A percentile compares a stretch with the other conserved stretches of the same genome.
Conservation (phyloP, 257 asterid genomes). For the Solanum appendiculatum region DNA sequence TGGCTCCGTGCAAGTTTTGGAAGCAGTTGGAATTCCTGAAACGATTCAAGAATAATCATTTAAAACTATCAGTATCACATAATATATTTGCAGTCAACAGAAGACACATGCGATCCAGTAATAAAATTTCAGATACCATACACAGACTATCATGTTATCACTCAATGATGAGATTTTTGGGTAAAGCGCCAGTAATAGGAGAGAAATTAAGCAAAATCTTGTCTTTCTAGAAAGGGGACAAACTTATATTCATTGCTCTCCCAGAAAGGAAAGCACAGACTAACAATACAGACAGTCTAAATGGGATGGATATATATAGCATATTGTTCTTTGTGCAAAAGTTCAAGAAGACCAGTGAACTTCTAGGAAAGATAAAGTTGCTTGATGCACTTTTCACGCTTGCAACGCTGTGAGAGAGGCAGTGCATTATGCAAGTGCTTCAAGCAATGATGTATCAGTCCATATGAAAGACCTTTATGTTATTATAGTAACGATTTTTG, state of each 20-base stretch:
- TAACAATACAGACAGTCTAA: background rate
- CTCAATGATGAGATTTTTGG: background rate
- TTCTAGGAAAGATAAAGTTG: background rate
- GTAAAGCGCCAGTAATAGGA: background rate
- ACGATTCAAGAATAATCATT: background rate
- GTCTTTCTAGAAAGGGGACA: background rate
- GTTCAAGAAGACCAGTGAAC: background rate
- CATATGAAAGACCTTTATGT: background rate
- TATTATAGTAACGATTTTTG: background rate
- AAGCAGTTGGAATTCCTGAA: constrained; percentile 77
- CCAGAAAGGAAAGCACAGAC: background rate
- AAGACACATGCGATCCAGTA: background rate
- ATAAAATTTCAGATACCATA: background rate
- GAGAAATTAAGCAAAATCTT: background rate
- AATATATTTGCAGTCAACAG: background rate
- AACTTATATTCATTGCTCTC: background rate
- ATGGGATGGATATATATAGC: background rate
- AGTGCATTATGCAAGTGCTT: background rate
- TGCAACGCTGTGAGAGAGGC: background rate
- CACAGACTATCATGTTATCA: background rate
- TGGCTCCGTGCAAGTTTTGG: constrained; percentile 82
- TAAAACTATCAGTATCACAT: background rate
- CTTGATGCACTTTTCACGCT: background rate
- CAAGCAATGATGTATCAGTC: background rate
- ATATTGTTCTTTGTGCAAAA: background rate